phyloP scores from a whole-genome alignment of 192 early-diverging fungal species.

The Podochytrium sp. region DNA sequence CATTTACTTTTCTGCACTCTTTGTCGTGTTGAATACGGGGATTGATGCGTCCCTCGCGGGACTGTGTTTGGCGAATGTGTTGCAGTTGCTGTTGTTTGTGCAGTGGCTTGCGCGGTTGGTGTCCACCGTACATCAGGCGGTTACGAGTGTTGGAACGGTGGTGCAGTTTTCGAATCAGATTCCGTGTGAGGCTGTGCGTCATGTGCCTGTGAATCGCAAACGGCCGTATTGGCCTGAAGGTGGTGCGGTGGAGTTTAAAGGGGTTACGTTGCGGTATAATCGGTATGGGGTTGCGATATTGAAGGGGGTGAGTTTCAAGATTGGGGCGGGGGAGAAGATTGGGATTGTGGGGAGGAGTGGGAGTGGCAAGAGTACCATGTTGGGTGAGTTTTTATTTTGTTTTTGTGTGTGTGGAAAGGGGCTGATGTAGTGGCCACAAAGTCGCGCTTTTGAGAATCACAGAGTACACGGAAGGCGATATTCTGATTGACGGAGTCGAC shows the following conservation, averaged over 20 bases:
- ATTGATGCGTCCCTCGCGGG: constrained; percentile 51
- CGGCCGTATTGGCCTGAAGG: constrained; percentile 51
- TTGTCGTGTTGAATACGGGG: constrained; percentile 34
- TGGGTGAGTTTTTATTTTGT: constrained; percentile 53
- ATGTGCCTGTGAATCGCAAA: constrained; percentile 31
- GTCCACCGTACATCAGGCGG: constrained; percentile 61
- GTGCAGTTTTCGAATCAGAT: constrained; percentile 56
- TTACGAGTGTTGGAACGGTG: constrained; percentile 63
- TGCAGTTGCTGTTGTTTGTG: constrained; percentile 69
- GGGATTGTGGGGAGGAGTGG: constrained; percentile 89
- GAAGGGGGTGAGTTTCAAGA: constrained; percentile 72
- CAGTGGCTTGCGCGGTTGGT: constrained; percentile 66
- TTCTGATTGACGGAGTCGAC: constrained; percentile 78
- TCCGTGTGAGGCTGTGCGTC: constrained; percentile 30
- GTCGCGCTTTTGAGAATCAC: constrained; percentile 56
- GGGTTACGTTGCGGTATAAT: constrained; percentile 71
- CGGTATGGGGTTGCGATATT: constrained; percentile 70
- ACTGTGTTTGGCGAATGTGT: constrained; percentile 66
- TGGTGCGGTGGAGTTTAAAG: constrained; percentile 64
- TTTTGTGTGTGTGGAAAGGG: constrained; percentile 66
- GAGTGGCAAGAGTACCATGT: constrained; percentile 78
- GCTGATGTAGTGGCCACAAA: constrained; percentile 19
- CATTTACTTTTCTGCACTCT: constrained; percentile 65
- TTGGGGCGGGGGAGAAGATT: constrained; percentile 77
- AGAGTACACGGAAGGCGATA: constrained; percentile 52